Base-by-base conservation (phyloP, 2,329 filamentous ascomycete species). In the Aspergillus calidoustus region DNA sequence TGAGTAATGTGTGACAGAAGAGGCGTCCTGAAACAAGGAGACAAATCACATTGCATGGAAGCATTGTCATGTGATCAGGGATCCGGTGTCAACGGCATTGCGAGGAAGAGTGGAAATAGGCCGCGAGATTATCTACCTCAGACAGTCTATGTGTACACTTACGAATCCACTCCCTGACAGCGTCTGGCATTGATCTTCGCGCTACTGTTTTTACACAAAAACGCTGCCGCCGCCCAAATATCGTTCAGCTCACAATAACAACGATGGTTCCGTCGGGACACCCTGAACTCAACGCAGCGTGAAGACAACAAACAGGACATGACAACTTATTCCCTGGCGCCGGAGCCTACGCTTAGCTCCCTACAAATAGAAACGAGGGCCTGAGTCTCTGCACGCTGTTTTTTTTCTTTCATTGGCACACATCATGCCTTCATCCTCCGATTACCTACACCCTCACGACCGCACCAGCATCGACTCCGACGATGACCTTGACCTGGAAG, bases 401-500 rank as follows among this genome's bases (percentile, higher is more conserved):
- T 52, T 38, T 31, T 19, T 52, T 38, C 30, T 19, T 49, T 44
- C 13, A 52, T 13, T 19, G 13, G 41, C 13, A 31, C 8, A 46
- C 49, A 71, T 23, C 51, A 80, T 80, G 77, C 71, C 74, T 64
- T 72, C 72, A 38, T 74, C 75, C 22, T 68, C 72, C 61, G 74
- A 77, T 25, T 79, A 79, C 60, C 60, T 73, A 53, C 74, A 75
- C 46, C 69, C 74, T 49, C 66, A 71, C 55, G 71, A 72, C 47
- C 68, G 71, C 25, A 59, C 71, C 54, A 75, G 76, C 58, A 71
- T 75, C 8, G 77, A 73, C 28, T 78, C 78, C 34, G 79, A 79
- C 57, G 73, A 77, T 62, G 80, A 82, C 61, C 74, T 82, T 50
- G 78, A 82, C 62, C 69, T 82, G 43, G 77, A 81, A 62, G 80